phyloP scores from a whole-genome alignment of 2,329 filamentous ascomycete species.

The Phyllosticta citriasiana region DNA sequence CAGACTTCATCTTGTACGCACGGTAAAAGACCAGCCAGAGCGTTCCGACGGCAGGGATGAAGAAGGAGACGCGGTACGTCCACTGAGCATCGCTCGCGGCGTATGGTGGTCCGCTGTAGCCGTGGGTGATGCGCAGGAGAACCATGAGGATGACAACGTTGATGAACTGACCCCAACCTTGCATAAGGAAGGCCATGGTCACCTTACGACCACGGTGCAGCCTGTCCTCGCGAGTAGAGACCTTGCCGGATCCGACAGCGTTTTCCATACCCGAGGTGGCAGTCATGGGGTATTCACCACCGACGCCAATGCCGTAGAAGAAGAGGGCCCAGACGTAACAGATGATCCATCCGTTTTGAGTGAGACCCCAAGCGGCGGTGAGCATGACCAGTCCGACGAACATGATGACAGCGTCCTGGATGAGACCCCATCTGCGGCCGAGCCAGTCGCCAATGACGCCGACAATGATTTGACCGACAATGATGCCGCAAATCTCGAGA shows the following conservation, averaged over 20 bases:
- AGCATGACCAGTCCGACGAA: slow-evolving; percentile 86
- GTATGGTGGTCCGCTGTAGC: slow-evolving; percentile 67
- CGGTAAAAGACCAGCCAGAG: slow-evolving; percentile 95
- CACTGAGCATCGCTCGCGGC: slow-evolving; percentile 68
- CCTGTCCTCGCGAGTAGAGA: slow-evolving; percentile 86
- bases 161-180: slow-evolving; percentile 93
- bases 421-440: slow-evolving; percentile 87
- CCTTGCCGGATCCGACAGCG: slow-evolving; percentile 70
- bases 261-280: slow-evolving; percentile 93
- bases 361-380: slow-evolving; percentile 79
- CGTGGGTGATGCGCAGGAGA: slow-evolving; percentile 80
- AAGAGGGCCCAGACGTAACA: slow-evolving; percentile 94
- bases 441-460: slow-evolving; percentile 73
- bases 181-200: slow-evolving; percentile 93
- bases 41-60: slow-evolving; percentile 80
- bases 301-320: slow-evolving; percentile 67
- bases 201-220: slow-evolving; percentile 94
- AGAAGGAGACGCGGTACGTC: slow-evolving; percentile 87
- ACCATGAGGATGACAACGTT: slow-evolving; percentile 88
- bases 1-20: slow-evolving; percentile 86
- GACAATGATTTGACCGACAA: slow-evolving; percentile 81
- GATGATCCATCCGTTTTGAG: slow-evolving; percentile 88
- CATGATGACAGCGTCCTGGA: slow-evolving; percentile 93
- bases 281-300: slow-evolving; percentile 93
- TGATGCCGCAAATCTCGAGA: slow-evolving; percentile 89